Evolutionary conservation across 116 monocot species (phyloP).

Genomic region (Papilionanthe hybrid): DNA sequence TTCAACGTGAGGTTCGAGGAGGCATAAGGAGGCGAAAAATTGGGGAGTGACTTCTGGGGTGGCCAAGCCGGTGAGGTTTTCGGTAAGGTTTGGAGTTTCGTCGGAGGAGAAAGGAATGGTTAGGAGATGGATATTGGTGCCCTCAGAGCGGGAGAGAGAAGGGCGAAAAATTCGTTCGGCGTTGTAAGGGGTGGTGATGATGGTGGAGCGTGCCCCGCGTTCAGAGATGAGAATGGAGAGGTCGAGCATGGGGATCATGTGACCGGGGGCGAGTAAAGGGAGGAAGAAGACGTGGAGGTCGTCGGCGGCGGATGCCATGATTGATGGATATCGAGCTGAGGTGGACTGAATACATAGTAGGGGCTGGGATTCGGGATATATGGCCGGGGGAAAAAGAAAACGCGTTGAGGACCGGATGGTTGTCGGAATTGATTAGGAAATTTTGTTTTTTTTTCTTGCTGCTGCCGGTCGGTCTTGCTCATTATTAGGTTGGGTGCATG

Average conservation of each 20-base stretch:
- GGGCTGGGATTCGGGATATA: too few relatives aligned
- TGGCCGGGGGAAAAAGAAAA: too few relatives aligned
- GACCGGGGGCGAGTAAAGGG: slow-evolving; percentile 21
- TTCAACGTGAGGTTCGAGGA: slow-evolving; percentile 5
- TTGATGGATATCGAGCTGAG: too few relatives aligned
- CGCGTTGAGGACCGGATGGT: too few relatives aligned
- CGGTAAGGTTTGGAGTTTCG: not conserved
- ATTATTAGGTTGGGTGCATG: too few relatives aligned
- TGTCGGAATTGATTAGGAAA: too few relatives aligned
- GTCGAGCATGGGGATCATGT: slow-evolving; percentile 34
- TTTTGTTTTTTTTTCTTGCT: too few relatives aligned
- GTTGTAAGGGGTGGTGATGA: slow-evolving; percentile 31
- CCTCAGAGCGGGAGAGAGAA: not conserved
- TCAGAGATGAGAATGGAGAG: slow-evolving; percentile 15
- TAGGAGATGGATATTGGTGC: slow-evolving; percentile 11
- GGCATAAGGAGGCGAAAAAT: slow-evolving; percentile 1
- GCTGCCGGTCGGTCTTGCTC: too few relatives aligned
- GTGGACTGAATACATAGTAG: too few relatives aligned
- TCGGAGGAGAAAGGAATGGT: slow-evolving; percentile 13
- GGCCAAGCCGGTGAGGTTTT: slow-evolving; percentile 18
- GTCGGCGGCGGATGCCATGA: not conserved
- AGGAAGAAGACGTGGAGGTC: slow-evolving; percentile 28
- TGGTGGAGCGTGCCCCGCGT: slow-evolving; percentile 18
- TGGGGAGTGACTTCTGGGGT: slow-evolving; percentile 5
- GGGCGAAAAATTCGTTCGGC: slow-evolving; percentile 9